Conservation (phyloP, 176 grass and related monocot species). For the Avena sativa region DNA sequence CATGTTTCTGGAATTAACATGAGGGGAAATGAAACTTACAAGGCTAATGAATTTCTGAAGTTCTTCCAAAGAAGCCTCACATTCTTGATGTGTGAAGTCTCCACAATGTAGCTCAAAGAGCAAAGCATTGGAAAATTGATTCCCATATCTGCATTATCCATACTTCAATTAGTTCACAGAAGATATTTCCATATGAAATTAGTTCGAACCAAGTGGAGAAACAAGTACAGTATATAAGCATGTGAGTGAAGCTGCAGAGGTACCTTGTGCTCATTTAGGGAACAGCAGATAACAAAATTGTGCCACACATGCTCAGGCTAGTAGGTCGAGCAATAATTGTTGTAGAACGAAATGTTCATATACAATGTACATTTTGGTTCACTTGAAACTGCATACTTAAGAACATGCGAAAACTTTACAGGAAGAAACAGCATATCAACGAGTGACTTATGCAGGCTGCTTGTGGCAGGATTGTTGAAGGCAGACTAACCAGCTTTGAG, state of each 20-base stretch:
- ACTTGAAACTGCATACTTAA: neutral
- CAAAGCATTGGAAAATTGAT: neutral
- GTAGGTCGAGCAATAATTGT: neutral
- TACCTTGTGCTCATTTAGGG: neutral
- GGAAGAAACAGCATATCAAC: neutral
- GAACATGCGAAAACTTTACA: neutral
- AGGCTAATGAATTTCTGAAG: neutral
- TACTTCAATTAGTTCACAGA: neutral
- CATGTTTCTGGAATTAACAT: neutral
- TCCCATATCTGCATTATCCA: neutral
- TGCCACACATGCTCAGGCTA: neutral
- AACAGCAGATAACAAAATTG: neutral
- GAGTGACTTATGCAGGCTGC: neutral
- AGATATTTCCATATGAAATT: neutral
- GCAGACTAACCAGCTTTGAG: neutral
- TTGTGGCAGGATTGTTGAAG: neutral
- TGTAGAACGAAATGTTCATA: neutral
- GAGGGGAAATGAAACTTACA: neutral
- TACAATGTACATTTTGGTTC: neutral
- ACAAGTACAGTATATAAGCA: neutral
- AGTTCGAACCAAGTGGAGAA: neutral
- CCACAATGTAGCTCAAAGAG: neutral
- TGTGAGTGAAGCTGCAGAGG: neutral
- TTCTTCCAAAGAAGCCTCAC: neutral
- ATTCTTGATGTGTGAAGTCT: neutral